phyloP scores from a whole-genome alignment of 768 basidiomycete genomes.

The Crepidotus variabilis region DNA sequence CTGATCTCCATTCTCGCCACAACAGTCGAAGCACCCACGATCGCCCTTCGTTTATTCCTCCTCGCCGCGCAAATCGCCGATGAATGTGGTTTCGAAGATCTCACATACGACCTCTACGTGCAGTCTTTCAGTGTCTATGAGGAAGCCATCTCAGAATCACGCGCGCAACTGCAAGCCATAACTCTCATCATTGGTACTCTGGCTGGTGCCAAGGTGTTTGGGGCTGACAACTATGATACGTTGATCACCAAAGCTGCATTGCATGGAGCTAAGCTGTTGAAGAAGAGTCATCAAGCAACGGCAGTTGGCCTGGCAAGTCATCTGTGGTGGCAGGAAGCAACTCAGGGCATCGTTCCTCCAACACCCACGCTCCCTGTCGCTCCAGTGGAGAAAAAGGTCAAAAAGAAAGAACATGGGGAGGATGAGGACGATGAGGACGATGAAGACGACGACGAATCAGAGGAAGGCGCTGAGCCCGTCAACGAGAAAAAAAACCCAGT shows the following conservation, averaged over 20 bases:
- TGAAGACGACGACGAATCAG: not conserved
- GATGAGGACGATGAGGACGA: conserved; percentile 30
- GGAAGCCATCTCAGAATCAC: conserved; percentile 92
- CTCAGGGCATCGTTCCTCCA: conserved; percentile 22
- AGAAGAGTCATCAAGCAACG: conserved; percentile 97
- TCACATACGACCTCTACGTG: conserved; percentile 96
- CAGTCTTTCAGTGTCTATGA: conserved; percentile 98
- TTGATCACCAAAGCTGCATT: conserved; percentile 98
- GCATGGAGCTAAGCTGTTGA: conserved; percentile 92
- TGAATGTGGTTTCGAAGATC: conserved; percentile 92
- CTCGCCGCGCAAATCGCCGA: conserved; percentile 94
- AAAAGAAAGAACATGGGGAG: conserved; percentile 22
- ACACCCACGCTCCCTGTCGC: conserved; percentile 26
- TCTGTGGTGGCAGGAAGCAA: conserved; percentile 93
- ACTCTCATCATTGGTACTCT: conserved; percentile 91
- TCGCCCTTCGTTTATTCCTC: conserved; percentile 91
- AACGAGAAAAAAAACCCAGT: conserved; percentile 30
- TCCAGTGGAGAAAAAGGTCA: conserved; percentile 33
- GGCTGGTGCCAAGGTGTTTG: conserved; percentile 87
- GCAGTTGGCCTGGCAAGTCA: conserved; percentile 95
- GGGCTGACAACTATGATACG: conserved; percentile 93
- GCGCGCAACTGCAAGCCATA: conserved; percentile 96
- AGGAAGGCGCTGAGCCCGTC: not conserved
- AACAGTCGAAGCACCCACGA: conserved; percentile 88
- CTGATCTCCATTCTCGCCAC: conserved; percentile 90